A percentile compares a stretch with the other conserved stretches of the same genome.
These are phyloP conservation scores for Phlebiopsis gigantea DNA, from an alignment of 768 basidiomycete species.

Conservation along the genomic window DNA sequence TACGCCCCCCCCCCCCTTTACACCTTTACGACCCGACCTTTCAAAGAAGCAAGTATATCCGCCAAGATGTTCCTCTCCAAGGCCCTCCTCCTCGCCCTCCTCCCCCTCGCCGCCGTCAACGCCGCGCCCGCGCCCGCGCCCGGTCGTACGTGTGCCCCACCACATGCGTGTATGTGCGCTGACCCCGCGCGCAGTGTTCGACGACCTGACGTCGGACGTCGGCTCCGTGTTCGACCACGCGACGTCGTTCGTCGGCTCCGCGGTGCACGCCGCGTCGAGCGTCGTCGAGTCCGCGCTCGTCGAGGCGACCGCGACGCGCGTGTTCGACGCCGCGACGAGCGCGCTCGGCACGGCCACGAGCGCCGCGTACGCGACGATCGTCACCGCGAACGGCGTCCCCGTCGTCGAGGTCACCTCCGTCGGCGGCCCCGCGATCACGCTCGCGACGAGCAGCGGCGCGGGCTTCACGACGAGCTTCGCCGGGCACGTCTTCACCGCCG, in stretches of 20 bases:
- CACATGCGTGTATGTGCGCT: neutral
- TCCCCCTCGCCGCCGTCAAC: slow-evolving; percentile 10
- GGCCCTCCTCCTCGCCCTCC: slow-evolving; percentile 12
- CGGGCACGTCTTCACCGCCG: slow-evolving; percentile 19
- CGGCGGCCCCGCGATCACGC: slow-evolving; percentile 21
- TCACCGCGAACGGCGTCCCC: slow-evolving; percentile 15
- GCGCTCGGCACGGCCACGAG: slow-evolving; percentile 14
- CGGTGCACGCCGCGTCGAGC: neutral
- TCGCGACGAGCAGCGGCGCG: slow-evolving; percentile 14
- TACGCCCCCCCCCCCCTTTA: neutral
- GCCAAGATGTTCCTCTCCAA: slow-evolving; percentile 14
- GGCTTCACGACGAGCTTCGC: slow-evolving; percentile 19
- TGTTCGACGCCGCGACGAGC: slow-evolving; percentile 14
- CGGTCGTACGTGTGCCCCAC: slow-evolving; percentile 4
- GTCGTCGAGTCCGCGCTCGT: slow-evolving; percentile 4
- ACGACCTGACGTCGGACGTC: slow-evolving; percentile 13
- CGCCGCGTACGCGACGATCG: slow-evolving; percentile 14
- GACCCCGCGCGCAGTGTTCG: slow-evolving; percentile 10
- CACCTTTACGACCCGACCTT: slow-evolving; percentile 2
- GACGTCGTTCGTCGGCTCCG: slow-evolving; percentile 5
- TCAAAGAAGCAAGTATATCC: neutral
- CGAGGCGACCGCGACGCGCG: slow-evolving; percentile 9
- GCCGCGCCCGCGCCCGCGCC: slow-evolving; percentile 12
- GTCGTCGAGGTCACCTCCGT: slow-evolving; percentile 19
- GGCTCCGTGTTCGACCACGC: slow-evolving; percentile 11